Evolutionary conservation across 2,329 filamentous ascomycete genomes (phyloP), one percentile per base, ranked within the genome.

Genomic region (Meredithiella fracta): DNA sequence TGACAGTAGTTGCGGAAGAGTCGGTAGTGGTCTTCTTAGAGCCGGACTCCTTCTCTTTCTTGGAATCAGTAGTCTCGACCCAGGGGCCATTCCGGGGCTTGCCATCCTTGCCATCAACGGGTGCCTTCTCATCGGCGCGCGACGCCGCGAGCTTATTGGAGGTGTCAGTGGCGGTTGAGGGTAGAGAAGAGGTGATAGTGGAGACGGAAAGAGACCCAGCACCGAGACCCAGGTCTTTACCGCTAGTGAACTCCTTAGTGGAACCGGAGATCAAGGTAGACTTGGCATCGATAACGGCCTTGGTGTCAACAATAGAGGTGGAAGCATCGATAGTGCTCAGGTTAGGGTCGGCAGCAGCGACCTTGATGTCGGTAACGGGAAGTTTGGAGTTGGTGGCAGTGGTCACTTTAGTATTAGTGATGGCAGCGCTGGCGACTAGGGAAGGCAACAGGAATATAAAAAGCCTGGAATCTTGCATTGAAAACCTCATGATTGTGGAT

Each of bases 91-190:
- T 80, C 66, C 96, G 91, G 50, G 92, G 92, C 70, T 90, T 92
- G 51, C 92, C 92, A 70, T 97, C 92, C 63, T 85, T 84, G 49
- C 90, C 90, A 66, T 97, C 92, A 20, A 96, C 83, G 0, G 91
- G 91, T 56, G 86, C 87, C 71, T 92, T 83, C 67, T 89, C 89
- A 57, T 72, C 75, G 31, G 51, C 47, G 17, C 49, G 47, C 8
- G 57, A 55, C 17, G 56, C 47, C 9, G 57, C 51, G 17, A 44
- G 29, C 51, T 59, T 59, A 38, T 14, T 31, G 17, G 53, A 17
- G 31, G 49, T 23, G 23, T 25, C 40, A 9, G 57, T 55, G 23
- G 50, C 44, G 9, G 37, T 4, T 2, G 57, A 51, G 20, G 51
- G 40, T 4, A 49, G 8, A 22, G 29, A 25, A n/a, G 53, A 53